Evolutionary conservation across 2,329 filamentous ascomycete species (phyloP).

Genomic region (Daldinia sp.): DNA sequence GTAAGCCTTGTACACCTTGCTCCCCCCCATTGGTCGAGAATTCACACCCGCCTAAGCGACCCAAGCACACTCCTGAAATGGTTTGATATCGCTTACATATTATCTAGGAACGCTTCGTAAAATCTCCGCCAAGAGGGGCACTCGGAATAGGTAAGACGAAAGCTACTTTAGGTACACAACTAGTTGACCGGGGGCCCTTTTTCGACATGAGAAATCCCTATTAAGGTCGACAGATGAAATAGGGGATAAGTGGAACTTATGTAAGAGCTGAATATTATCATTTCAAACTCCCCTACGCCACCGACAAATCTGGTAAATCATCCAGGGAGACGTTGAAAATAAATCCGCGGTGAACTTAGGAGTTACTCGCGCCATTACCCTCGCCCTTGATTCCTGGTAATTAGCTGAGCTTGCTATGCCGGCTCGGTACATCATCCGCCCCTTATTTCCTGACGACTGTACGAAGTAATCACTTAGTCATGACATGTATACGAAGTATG

Average conservation of each 20-base stretch:
- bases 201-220: neutral
- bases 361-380: neutral
- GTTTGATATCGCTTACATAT: slow-evolving; percentile 19
- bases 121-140: slow-evolving; percentile 9
- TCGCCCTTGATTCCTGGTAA: neutral
- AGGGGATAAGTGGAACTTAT: slow-evolving; percentile 16
- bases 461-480: neutral
- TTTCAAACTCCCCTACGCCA: neutral
- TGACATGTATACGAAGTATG: neutral
- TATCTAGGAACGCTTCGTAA: slow-evolving; percentile 3
- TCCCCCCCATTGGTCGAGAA: neutral
- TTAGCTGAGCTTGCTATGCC: neutral
- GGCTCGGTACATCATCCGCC: neutral
- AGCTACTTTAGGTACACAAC: neutral
- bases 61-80: slow-evolving; percentile 9
- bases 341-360: neutral
- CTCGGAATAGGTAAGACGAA: slow-evolving; percentile 1
- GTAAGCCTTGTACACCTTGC: slow-evolving; percentile 9
- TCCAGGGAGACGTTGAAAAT: neutral
- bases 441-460: neutral
- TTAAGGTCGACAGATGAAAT: slow-evolving; percentile 8
- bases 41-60: slow-evolving; percentile 7
- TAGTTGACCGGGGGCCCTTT: slow-evolving; percentile 2
- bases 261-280: neutral
- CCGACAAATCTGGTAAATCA: neutral